These are phyloP conservation scores for Boletellus deceptivus DNA, from an alignment of 1,284 basidiomycete genomes.

Conservation along the genomic window DNA sequence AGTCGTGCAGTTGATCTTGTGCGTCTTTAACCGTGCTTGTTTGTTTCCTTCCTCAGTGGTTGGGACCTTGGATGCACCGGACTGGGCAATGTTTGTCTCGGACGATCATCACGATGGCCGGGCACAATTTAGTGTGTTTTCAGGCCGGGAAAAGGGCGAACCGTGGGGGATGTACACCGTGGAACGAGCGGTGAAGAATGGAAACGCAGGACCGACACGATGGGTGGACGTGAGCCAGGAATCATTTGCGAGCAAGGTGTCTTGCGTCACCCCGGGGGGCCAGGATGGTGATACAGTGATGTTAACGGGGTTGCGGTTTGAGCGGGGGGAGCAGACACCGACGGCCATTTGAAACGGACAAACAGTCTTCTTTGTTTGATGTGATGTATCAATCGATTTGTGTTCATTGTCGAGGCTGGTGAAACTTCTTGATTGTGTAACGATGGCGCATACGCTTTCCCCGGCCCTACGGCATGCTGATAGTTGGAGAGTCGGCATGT, in stretches of 20 bases:
- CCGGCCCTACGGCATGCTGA: no score
- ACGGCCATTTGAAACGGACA: constrained; percentile 11
- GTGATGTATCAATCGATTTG: constrained; percentile 13
- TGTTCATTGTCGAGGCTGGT: neutral
- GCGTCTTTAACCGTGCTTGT: neutral
- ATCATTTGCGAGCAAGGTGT: constrained; percentile 53
- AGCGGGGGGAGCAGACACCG: constrained; percentile 12
- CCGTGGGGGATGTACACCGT: constrained; percentile 71
- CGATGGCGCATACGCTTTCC: no score
- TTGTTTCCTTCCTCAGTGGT: constrained; percentile 47
- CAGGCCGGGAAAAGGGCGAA: constrained; percentile 44
- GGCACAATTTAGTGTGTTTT: constrained; percentile 67
- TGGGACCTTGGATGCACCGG: constrained; percentile 63
- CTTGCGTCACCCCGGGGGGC: constrained; percentile 21
- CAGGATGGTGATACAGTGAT: constrained; percentile 27
- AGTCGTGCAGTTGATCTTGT: constrained; percentile 19
- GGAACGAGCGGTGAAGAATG: constrained; percentile 43
- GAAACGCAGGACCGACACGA: constrained; percentile 38
- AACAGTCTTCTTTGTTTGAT: neutral
- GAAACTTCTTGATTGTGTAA: no score
- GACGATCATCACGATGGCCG: constrained; percentile 62
- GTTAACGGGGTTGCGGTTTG: constrained; percentile 24
- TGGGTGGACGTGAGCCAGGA: constrained; percentile 39
- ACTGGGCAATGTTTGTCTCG: constrained; percentile 69
- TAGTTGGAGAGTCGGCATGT: no score